Base-by-base conservation (phyloP, 2,329 filamentous ascomycete species). In the Macroventuria anomochaeta region DNA sequence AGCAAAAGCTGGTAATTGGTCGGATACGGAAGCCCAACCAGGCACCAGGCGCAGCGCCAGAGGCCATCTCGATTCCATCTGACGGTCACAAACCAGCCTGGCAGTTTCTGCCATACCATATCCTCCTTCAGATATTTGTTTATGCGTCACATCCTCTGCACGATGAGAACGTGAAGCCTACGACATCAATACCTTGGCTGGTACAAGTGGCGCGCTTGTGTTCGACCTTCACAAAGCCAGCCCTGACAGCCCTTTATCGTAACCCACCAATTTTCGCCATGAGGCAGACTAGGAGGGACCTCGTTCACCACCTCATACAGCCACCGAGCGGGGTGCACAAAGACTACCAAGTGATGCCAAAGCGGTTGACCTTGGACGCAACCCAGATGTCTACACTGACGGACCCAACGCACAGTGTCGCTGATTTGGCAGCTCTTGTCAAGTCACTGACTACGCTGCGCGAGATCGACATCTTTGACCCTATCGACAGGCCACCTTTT, bases 301-400 rank as follows among this genome's bases (percentile, higher is more conserved):
- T 85, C 17, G 65, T 83, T 13, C 67, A 78, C 21, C 75, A 87
- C 29, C 79, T 95, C 7, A 80, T 82, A n/a, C 75, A 78, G 13
- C 78, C 83, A 17, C 59, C 65, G 2, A 32, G 49, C 2, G 64
- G 61, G 25, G 63, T 63, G 3, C 65, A 67, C 42, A 69, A 76
- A 57, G 86, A 89, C 57, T 93, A 93, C 70, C 80, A 83, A 33
- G 80, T 80, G 61, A 96, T 92, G 76, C 81, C 95, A 42, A 84
- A 87, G 66, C 80, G 83, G 7, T 75, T 96, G 18, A 83, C 85
- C 53, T 78, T 96, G 40, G 87, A 95, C 65, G 85, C 88, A 10
- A 82, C 80, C 31, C 82, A 72, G 63, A 82, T 76, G 53, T 79
- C 85, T 43, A 75, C 80, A 33, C 82, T 84, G 62, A 80, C 79